Base-by-base conservation (phyloP, 352 stramenopile genomes). In the Phytophthora brassicae region DNA sequence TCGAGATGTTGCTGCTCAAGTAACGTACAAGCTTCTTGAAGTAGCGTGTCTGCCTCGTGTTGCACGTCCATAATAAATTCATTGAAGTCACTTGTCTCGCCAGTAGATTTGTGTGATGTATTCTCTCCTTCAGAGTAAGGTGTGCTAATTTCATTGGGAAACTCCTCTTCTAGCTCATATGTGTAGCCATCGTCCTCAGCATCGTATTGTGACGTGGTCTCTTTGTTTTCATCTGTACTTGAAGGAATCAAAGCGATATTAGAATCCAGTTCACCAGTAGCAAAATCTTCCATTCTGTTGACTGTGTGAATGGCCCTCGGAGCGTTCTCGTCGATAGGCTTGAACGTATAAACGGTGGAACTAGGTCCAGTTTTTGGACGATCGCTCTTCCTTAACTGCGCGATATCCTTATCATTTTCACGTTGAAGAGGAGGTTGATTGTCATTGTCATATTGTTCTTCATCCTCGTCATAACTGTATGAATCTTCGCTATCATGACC, bases 21-120 rank as follows among this genome's bases (percentile, higher is more conserved):
- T 9, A 87, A 31, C 24, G 47, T 35, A 2, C 74, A 64, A 8
- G 68, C 66, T 70, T 89, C 77, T 3, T 69, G 54, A 6, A 85
- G 66, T 45, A 86, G 54, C 5, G 45, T 48, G 8, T 77, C 66
- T 0, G 74, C 86, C 42, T 84, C 74, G 0, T 61, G 55, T 16
- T 64, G 52, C 24, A 48, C 72, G 23, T 67, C 63, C 6, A 74
- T 60, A 20, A 60, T 51, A 36, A 68, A 60, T 24, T 70, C 66
- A 12, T 63, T 52, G 17, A 63, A 60, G 16, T 61, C 39, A 6
- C 28, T 36, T 19, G 20, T 17, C 17, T 70, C 39, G 9, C 52
- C 56, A 11, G 19, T 29, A 24, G 35, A 49, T 24, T 74, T 68
- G 17, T 68, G 26, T 24, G 26, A 22, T 6, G 28, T 39, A 4